phyloP scores from a whole-genome alignment of 2,329 filamentous ascomycete species.

The Geoglossum cookeanum region DNA sequence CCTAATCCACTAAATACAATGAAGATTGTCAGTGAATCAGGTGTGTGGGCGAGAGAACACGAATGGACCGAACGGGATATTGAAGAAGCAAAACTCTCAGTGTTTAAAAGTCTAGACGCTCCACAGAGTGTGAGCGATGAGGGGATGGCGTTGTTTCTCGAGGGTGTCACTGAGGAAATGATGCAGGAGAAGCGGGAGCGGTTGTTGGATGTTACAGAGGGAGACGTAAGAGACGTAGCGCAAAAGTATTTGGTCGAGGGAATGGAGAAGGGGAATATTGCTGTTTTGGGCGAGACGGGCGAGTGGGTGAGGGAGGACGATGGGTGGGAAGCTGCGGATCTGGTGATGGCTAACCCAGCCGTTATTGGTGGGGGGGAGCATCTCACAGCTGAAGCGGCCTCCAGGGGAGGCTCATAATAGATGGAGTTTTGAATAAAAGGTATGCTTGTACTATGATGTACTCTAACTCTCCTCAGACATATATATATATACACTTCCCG shows the following conservation, averaged over 20 bases:
- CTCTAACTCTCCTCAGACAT: slow-evolving; percentile 1
- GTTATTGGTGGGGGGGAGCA: slow-evolving; percentile 11
- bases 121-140: slow-evolving; percentile 74
- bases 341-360: slow-evolving; percentile 35
- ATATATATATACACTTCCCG: not conserved
- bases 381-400: not conserved
- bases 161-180: slow-evolving; percentile 75
- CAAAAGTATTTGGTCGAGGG: slow-evolving; percentile 61
- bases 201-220: slow-evolving; percentile 66
- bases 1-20: slow-evolving; percentile 84
- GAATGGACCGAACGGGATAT: slow-evolving; percentile 69
- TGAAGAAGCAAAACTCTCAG: slow-evolving; percentile 86
- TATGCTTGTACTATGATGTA: slow-evolving; percentile 6
- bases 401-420: slow-evolving; percentile 5
- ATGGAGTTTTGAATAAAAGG: slow-evolving; percentile 2
- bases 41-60: slow-evolving; percentile 64
- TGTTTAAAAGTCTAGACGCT: slow-evolving; percentile 84
- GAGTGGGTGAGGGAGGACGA: slow-evolving; percentile 45
- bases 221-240: slow-evolving; percentile 63
- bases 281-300: slow-evolving; percentile 69
- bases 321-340: slow-evolving; percentile 56
- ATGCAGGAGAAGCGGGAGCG: slow-evolving; percentile 65
- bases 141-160: slow-evolving; percentile 70
- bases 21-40: slow-evolving; percentile 65
- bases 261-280: slow-evolving; percentile 41